Base-by-base conservation (phyloP, 139 green algal species). In the Microglena sp. region DNA sequence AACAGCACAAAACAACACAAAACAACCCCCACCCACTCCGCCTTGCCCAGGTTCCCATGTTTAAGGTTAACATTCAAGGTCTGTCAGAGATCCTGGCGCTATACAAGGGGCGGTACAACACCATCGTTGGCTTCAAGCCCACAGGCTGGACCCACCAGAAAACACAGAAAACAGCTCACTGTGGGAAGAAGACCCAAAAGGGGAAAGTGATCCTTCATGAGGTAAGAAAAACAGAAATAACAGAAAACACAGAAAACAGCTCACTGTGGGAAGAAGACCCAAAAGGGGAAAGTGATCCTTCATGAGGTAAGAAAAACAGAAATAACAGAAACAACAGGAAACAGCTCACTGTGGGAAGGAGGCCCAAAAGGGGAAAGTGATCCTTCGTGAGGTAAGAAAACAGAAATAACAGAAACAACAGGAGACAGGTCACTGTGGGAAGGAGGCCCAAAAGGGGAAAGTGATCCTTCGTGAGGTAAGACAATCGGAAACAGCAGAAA, bases 161-260 rank as follows among this genome's bases (percentile, higher is more conserved):
- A 1, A 24, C 7, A 22, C 64, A 62, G 61, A 54, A 59, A 1
- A 57, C 31, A 1, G 67, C 61, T 0, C 54, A 32, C 4, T 55
- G 72, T 0, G 81, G 77, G 6, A 64, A 71, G 57, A 73, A 76
- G 33, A 68, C 78, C 68, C 77, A 87, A 57, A 50, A 60, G 1
- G 87, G 85, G 26, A 90, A 89, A 1, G 57, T 92, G 27, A 86
- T 96, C 35, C 70, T 82, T 22, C 96, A 96, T 58, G 71, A 91
- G 71, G 87, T 89, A 34, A 29, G 61, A 2, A 45, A 24, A 7
- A 26, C n/a, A 33, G 28, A 28, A 11, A 2, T 15, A 43, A 26
- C 27, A 22, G 31, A 26, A 35, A 26, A 62, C 1, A 22, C 26
- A 28, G 32, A 7, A 64, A 5, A 5, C 33, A 7, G 24, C 32